A percentile compares a stretch with the other conserved stretches of the same genome.
Evolutionary conservation across 176 grass and related monocot species (phyloP).

Genomic region (Thinopyrum elongatum): DNA sequence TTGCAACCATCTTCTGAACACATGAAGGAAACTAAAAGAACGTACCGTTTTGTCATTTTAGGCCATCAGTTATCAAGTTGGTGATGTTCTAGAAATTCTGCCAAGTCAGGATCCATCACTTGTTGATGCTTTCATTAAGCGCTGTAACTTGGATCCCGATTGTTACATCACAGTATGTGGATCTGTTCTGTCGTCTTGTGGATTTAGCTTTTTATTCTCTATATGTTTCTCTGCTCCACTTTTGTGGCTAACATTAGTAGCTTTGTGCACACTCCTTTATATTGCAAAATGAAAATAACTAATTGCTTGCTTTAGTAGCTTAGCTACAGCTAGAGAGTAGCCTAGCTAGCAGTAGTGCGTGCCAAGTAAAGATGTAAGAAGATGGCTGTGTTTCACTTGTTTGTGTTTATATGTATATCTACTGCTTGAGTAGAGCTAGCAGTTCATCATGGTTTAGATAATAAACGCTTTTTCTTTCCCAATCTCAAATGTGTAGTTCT

Average conservation of each 20-base stretch:
- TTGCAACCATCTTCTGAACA: neutral
- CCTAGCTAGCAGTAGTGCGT: conserved; percentile 12
- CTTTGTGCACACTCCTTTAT: no score
- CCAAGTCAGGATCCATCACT: conserved; percentile 63
- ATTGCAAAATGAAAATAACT: no score
- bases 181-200: conserved; percentile 22
- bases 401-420: conserved; percentile 8
- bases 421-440: neutral
- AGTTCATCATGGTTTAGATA: neutral
- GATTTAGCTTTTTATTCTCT: neutral
- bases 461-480: neutral
- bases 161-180: conserved; percentile 79
- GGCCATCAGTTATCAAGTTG: conserved; percentile 68
- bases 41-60: conserved; percentile 17
- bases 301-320: no score
- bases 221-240: neutral
- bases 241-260: no score
- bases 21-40: no score
- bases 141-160: conserved; percentile 75
- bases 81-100: conserved; percentile 67
- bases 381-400: conserved; percentile 34
- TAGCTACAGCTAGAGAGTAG: neutral
- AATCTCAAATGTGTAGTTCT: neutral
- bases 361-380: conserved; percentile 29
- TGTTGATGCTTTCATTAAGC: conserved; percentile 78